These are phyloP conservation scores for Cordia subcordata DNA, from an alignment of 257 asterid species.

Conservation along the genomic window DNA sequence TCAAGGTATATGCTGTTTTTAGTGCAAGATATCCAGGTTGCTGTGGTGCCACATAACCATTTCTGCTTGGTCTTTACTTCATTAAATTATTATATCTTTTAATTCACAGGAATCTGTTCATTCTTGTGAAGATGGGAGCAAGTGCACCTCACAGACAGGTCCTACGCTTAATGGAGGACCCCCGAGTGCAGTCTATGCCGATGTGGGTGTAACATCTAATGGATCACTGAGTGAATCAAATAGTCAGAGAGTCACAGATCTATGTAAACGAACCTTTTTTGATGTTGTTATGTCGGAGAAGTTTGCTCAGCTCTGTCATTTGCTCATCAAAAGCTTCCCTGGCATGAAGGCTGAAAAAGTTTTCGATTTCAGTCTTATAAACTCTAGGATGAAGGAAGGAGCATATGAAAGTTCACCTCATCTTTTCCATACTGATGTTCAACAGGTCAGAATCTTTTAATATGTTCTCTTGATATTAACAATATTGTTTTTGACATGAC, in stretches of 20 bases:
- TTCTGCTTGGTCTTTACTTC: neutral
- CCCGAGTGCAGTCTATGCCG: conserved; percentile 24
- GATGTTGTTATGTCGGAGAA: conserved; percentile 57
- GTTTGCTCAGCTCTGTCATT: conserved; percentile 50
- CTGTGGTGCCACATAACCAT: too few species aligned
- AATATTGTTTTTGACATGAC: neutral
- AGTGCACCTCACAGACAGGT: conserved; percentile 25
- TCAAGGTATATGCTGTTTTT: conserved; percentile 37
- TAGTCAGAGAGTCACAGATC: conserved; percentile 29
- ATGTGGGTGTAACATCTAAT: conserved; percentile 16
- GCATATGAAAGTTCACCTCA: conserved; percentile 63
- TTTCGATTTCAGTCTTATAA: conserved; percentile 50
- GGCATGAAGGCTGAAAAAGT: conserved; percentile 51
- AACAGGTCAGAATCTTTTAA: conserved; percentile 44
- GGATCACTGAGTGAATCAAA: conserved; percentile 34
- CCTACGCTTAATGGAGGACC: conserved; percentile 16
- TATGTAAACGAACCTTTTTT: conserved; percentile 40
- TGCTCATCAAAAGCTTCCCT: conserved; percentile 50
- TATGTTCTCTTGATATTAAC: neutral
- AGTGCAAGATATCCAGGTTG: conserved; percentile 9
- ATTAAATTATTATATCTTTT: conserved; percentile 9
- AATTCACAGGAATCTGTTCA: conserved; percentile 42
- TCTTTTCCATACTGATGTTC: conserved; percentile 69
- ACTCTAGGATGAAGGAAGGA: conserved; percentile 69
- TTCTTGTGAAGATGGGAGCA: conserved; percentile 36